Evolutionary conservation across 352 stramenopile genomes (phyloP).

Genomic region (Globisporangium uncinulatum): DNA sequence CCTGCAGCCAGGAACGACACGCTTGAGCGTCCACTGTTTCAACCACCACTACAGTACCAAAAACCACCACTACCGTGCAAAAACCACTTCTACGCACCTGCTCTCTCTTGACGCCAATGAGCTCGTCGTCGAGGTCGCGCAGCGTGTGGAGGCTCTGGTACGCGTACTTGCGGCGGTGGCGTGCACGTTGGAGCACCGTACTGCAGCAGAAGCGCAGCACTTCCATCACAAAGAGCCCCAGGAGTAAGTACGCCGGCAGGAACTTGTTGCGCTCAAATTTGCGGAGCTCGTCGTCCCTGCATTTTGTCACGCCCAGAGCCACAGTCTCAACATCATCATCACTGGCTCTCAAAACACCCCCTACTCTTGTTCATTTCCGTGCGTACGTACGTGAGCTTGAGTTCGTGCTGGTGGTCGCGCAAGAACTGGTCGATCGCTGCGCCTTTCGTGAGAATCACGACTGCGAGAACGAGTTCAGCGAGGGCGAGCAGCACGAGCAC

Average conservation of each 20-base stretch:
- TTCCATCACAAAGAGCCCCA: slow-evolving; percentile 68
- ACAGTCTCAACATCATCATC: background rate
- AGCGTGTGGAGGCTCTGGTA: slow-evolving; percentile 52
- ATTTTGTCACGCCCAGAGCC: background rate
- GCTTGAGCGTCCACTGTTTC: background rate
- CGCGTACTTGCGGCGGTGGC: slow-evolving; percentile 53
- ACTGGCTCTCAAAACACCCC: background rate
- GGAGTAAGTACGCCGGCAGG: slow-evolving; percentile 60
- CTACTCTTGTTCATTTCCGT: too few relatives aligned
- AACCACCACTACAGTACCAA: too few relatives aligned
- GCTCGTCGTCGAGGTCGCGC: slow-evolving; percentile 59
- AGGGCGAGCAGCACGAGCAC: slow-evolving; percentile 58
- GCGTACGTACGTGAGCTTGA: slow-evolving; percentile 52
- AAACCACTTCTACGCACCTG: slow-evolving; percentile 25
- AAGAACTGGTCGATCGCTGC: slow-evolving; percentile 60
- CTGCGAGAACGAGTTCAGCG: slow-evolving; percentile 56
- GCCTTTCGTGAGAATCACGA: slow-evolving; percentile 77
- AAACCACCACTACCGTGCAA: too few relatives aligned
- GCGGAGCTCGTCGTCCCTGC: slow-evolving; percentile 35
- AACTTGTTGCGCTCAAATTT: slow-evolving; percentile 69
- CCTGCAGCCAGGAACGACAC: slow-evolving; percentile 15
- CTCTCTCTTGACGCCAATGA: slow-evolving; percentile 63
- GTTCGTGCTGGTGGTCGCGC: slow-evolving; percentile 52
- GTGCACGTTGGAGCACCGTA: slow-evolving; percentile 40
- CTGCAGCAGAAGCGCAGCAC: slow-evolving; percentile 74